Base-by-base conservation (phyloP, 78 protist species). In the Dictyostelium firmibasis region DNA sequence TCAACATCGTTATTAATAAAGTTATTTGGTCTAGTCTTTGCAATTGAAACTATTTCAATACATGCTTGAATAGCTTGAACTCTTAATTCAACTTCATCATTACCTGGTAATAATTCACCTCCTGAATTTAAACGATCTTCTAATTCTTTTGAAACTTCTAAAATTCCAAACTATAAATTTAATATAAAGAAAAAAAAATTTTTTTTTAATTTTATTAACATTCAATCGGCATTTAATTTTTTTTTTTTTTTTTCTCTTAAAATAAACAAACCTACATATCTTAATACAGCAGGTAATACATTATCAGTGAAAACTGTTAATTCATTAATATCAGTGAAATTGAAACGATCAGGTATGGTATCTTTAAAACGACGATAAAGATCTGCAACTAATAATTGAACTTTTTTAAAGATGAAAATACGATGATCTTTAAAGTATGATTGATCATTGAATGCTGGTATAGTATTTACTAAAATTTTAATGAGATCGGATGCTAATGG, bases 271-370 rank as follows among this genome's bases (percentile, higher is more conserved):
- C 74, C 2, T 25, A 72, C 62, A 13, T 88, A 60, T 76, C 93
- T 76, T 33, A 88, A 31, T 6, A 88, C 93, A 2, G 93, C 93
- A 20, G 93, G 93, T 44, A 88, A 70, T 18, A 88, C 93, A 79
- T 88, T 88, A 44, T 88, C 93, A 23, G 86, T 78, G 35, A 88
- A 88, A 14, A 88, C 86, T 0, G 93, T 78, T 5, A 88, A 3
- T 3, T 41, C 38, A 31, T 88, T 84, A 78, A 88, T 41, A 67
- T 88, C 93, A 2, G 41, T 18, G 50, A 88, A 88, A 23, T 60
- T 50, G 29, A 88, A 88, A 33, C 93, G 33, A 8, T 75, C 92
- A 8, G 93, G 70, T 6, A 64, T 6, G 2, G 64, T 33, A 25
- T 41, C 79, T 38, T 79, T 79, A n/a, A 88, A 88, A 33, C 93